Evolutionary conservation across 768 basidiomycete genomes (phyloP).

Genomic region (Boletus sp.): DNA sequence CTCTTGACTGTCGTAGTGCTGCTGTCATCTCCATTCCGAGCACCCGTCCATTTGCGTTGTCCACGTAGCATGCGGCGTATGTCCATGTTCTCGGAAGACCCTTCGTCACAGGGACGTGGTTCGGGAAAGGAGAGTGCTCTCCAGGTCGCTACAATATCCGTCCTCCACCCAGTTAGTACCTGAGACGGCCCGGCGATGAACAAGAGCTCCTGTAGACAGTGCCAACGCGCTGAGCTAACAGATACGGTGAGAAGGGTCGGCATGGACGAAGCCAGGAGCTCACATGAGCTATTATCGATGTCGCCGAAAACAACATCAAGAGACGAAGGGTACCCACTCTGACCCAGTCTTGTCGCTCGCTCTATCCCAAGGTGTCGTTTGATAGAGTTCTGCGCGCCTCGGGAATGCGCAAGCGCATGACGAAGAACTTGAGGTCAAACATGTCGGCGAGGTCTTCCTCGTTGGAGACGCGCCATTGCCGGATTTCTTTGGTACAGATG

Average conservation of each 20-base stretch:
- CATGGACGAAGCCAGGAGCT: not conserved
- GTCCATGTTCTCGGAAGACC: slow-evolving; percentile 57
- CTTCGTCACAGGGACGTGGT: slow-evolving; percentile 40
- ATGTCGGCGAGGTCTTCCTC: slow-evolving; percentile 57
- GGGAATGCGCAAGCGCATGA: slow-evolving; percentile 46
- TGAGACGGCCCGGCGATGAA: no score
- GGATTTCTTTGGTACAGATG: slow-evolving; percentile 52
- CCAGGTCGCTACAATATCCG: not conserved
- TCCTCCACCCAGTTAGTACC: no score
- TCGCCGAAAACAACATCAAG: not conserved
- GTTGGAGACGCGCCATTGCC: slow-evolving; percentile 37
- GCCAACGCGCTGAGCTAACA: not conserved
- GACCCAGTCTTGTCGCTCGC: not conserved
- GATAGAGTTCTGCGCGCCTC: slow-evolving; percentile 37
- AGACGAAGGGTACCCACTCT: not conserved
- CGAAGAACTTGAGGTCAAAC: slow-evolving; percentile 57
- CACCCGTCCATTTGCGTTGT: slow-evolving; percentile 66
- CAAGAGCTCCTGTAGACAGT: not conserved
- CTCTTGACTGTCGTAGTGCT: slow-evolving; percentile 52
- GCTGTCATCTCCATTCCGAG: slow-evolving; percentile 42
- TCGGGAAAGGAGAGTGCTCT: not conserved
- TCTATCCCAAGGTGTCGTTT: not conserved
- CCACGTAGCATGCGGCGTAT: slow-evolving; percentile 70
- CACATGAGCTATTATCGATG: not conserved
- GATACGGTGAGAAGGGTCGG: not conserved